phyloP scores from a whole-genome alignment of 2,329 filamentous ascomycete genomes.

The Hypoxylon sp. region DNA sequence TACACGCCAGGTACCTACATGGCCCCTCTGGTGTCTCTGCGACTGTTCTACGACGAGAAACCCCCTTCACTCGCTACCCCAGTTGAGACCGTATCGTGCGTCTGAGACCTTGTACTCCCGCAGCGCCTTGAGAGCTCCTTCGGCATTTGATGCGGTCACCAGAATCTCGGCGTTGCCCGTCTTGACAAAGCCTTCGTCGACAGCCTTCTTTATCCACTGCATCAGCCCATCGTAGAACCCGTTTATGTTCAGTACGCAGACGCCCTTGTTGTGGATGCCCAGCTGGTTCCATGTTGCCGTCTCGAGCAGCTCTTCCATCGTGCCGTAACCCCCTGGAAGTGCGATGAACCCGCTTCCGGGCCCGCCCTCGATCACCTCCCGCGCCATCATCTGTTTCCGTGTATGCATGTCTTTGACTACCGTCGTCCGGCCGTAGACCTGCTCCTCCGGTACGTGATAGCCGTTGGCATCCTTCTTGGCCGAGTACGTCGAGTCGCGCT shows the following conservation, averaged over 20 bases:
- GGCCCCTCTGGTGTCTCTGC: background rate
- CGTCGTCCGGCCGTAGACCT: slow-evolving; percentile 81
- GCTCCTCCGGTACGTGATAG: slow-evolving; percentile 68
- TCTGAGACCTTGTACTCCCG: slow-evolving; percentile 77
- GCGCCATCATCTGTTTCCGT: slow-evolving; percentile 91
- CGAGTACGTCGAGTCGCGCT: slow-evolving; percentile 69
- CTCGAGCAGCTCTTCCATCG: slow-evolving; percentile 94
- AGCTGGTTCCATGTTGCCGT: slow-evolving; percentile 95
- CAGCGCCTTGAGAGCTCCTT: slow-evolving; percentile 75
- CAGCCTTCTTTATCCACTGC: slow-evolving; percentile 79
- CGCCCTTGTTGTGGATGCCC: slow-evolving; percentile 82
- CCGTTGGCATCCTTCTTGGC: slow-evolving; percentile 54
- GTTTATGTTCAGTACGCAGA: slow-evolving; percentile 85
- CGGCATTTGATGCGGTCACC: slow-evolving; percentile 74
- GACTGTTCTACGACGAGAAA: slow-evolving; percentile 7
- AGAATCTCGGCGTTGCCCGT: slow-evolving; percentile 77
- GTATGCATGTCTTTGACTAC: slow-evolving; percentile 97
- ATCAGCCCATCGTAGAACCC: slow-evolving; percentile 93
- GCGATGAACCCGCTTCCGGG: slow-evolving; percentile 90
- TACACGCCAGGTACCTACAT: slow-evolving; percentile 5
- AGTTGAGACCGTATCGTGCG: slow-evolving; percentile 81
- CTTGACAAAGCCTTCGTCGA: slow-evolving; percentile 79
- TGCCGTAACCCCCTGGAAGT: slow-evolving; percentile 86
- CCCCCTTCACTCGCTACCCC: slow-evolving; percentile 58
- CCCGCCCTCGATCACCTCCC: slow-evolving; percentile 81